A percentile compares a stretch with the other conserved stretches of the same genome.
phyloP scores from a whole-genome alignment of 441 rosid species.

The Cnidoscolus chayamansa region DNA sequence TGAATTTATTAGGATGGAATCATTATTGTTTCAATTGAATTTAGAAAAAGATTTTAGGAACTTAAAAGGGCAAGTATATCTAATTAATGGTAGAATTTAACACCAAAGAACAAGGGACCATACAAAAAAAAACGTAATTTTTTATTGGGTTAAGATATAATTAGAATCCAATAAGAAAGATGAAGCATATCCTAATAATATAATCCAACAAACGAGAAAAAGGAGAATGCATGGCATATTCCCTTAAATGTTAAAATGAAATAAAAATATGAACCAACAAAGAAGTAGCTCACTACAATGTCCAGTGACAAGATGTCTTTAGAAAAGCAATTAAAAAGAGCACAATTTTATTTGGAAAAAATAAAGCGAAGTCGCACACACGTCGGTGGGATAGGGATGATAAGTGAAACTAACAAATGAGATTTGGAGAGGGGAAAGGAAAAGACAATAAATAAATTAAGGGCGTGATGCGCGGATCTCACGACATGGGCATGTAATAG shows the following conservation, averaged over 20 bases:
- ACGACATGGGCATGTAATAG: constrained; percentile 36
- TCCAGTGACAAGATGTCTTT: constrained; percentile 3
- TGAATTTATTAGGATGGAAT: background rate
- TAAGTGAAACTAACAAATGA: constrained; percentile 9
- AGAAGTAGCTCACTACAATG: constrained; percentile 6
- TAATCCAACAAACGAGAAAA: background rate
- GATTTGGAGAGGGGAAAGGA: constrained; percentile 25
- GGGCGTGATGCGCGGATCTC: constrained; percentile 36
- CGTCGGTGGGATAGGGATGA: background rate
- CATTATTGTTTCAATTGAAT: too few species aligned
- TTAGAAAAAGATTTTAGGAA: background rate
- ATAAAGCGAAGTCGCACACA: constrained; percentile 5
- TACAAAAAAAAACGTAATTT: too few species aligned
- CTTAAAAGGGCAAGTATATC: background rate
- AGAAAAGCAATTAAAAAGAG: constrained; percentile 8
- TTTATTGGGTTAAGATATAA: background rate
- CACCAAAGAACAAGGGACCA: background rate
- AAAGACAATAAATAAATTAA: constrained; percentile 25
- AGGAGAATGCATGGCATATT: constrained; percentile 6
- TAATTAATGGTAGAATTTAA: background rate
- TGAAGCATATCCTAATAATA: background rate
- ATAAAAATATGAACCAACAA: background rate
- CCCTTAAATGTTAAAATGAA: background rate
- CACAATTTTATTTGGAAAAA: background rate
- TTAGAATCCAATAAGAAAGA: background rate